These are phyloP conservation scores for Neckera pumila DNA, from an alignment of 225 moss, liverwort and hornwort genomes.

Conservation along the genomic window DNA sequence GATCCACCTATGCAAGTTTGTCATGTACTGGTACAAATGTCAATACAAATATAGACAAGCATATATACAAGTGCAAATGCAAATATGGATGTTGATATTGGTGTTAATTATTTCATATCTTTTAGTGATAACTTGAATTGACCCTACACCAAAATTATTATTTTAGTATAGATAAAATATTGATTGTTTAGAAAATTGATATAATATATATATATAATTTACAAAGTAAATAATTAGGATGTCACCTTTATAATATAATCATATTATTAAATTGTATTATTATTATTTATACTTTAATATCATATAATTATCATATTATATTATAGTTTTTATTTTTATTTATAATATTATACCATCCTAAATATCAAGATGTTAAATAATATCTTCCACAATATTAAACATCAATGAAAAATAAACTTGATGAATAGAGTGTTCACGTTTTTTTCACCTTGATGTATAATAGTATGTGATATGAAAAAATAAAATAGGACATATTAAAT, in stretches of 20 bases:
- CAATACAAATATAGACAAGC: not conserved
- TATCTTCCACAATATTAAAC: not conserved
- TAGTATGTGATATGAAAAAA: rapidly evolving
- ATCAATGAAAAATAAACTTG: not conserved
- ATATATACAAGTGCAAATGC: not conserved
- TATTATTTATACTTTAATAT: no score
- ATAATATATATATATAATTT: not conserved
- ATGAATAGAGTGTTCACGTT: not conserved
- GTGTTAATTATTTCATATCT: not conserved
- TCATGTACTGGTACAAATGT: not conserved
- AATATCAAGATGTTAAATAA: not conserved
- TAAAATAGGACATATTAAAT: not conserved
- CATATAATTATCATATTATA: not conserved
- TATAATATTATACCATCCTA: not conserved
- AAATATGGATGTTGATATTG: not conserved
- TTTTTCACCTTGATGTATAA: no score
- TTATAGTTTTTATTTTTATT: not conserved
- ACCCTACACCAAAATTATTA: not conserved
- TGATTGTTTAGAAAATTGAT: rapidly evolving
- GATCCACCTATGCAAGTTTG: not conserved
- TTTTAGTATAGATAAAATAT: not conserved
- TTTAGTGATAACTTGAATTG: not conserved
- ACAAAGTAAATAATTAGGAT: rapidly evolving
- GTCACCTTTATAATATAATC: not conserved
- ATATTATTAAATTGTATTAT: no score